phyloP scores from a whole-genome alignment of 192 early-diverging fungal species.

The Coemansia asiatica region DNA sequence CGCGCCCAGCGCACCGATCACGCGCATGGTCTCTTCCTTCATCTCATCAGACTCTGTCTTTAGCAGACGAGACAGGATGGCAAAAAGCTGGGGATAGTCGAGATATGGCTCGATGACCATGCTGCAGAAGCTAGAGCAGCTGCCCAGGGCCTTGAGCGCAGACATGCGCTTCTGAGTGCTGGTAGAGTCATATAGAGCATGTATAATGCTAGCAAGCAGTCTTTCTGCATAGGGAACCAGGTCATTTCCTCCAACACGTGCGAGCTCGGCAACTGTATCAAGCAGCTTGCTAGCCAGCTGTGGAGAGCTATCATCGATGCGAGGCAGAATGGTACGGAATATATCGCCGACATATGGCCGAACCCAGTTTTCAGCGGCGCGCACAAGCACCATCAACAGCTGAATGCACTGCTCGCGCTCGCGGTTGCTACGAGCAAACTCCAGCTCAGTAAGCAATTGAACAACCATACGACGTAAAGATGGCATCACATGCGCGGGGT shows the following conservation, averaged over 20 bases:
- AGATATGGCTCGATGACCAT: slow-evolving; percentile 88
- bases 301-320: slow-evolving; percentile 73
- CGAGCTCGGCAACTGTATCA: slow-evolving; percentile 70
- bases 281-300: slow-evolving; percentile 58
- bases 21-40: slow-evolving; percentile 80
- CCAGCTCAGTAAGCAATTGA: slow-evolving; percentile 86
- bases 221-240: slow-evolving; percentile 77
- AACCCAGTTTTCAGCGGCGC: slow-evolving; percentile 74
- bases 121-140: slow-evolving; percentile 81
- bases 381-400: slow-evolving; percentile 72
- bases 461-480: slow-evolving; percentile 81
- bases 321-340: slow-evolving; percentile 79
- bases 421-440: slow-evolving; percentile 72
- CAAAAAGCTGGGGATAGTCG: slow-evolving; percentile 80
- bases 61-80: slow-evolving; percentile 74
- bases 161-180: slow-evolving; percentile 81
- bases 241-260: slow-evolving; percentile 79
- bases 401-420: slow-evolving; percentile 51
- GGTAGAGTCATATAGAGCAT: slow-evolving; percentile 84
- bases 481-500: slow-evolving; percentile 92
- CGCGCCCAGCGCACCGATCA: slow-evolving; percentile 92
- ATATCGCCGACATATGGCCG: slow-evolving; percentile 91
- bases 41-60: slow-evolving; percentile 79
- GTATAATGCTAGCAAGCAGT: slow-evolving; percentile 83
- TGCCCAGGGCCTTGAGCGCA: slow-evolving; percentile 82